Evolutionary conservation across 345 rosid genomes (phyloP), one percentile per base, ranked within the genome.

Genomic region (Hibiscus mutabilis): DNA sequence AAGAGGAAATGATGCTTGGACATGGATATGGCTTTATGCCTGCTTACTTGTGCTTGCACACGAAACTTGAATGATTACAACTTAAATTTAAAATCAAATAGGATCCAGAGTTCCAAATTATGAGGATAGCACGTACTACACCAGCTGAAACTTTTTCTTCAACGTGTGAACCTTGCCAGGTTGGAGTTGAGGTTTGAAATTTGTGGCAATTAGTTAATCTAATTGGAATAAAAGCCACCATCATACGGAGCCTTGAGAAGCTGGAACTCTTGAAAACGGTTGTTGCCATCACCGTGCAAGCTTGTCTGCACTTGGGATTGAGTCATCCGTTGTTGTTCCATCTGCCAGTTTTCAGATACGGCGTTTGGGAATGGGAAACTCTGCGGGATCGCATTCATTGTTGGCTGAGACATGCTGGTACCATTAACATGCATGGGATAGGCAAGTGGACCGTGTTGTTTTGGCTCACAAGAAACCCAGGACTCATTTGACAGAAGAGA

Each of bases 401-500:
- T 53, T 10, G 86, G 70, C 58, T 76, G 84, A 63, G 77, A 78
- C 75, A 77, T 62, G 73, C 16, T 74, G 35, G 78, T 44, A 52
- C 72, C 74, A 47, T 53, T 76, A 11, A 74, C 21, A 18, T 49
- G 81, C 33, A 68, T 12, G 33, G 84, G n/a, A 76, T 77, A 83
- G 69, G 79, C 79, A 68, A 78, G 81, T 24, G 89, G 73, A 62
- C 76, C 80, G 24, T 82, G 74, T 79, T 79, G 75, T 80, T 79
- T 86, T 47, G 87, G 88, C 75, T 82, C 86, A 62, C 79, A 74
- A 12, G 86, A 76, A 60, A 77, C 84, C 84, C 86, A 82, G 47
- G 93, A 73, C 70, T 82, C 86, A 53, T 86, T 86, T 94, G 98
- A 94, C 98, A 94, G 96, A 94, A 94, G 97, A 94, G 98, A 94